Percentiles rank a stretch among this genome's conserved stretches.
phyloP scores from a whole-genome alignment of 306 rosid species.

The Hippophae gyantsensis region DNA sequence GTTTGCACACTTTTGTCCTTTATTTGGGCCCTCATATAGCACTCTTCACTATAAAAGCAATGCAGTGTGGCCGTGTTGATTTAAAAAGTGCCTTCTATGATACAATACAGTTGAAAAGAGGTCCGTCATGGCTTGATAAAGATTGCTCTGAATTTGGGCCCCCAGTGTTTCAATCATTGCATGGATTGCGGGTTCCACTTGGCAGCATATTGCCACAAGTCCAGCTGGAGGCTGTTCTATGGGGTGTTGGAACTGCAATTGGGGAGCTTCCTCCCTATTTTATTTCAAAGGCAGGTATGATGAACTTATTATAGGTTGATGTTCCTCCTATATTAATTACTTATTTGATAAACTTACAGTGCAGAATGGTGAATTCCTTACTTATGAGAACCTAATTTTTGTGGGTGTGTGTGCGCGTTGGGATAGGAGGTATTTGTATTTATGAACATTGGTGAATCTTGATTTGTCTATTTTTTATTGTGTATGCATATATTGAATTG shows the following conservation, averaged over 20 bases:
- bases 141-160: slow-evolving; percentile 83
- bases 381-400: no score
- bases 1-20: slow-evolving; percentile 95
- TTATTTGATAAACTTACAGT: not conserved
- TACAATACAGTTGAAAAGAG: slow-evolving; percentile 73
- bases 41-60: slow-evolving; percentile 77
- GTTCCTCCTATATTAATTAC: not conserved
- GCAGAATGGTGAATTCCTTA: not conserved
- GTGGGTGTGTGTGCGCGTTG: no score
- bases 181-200: slow-evolving; percentile 77
- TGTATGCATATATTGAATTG: no score
- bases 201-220: slow-evolving; percentile 76
- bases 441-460: no score
- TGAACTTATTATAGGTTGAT: slow-evolving; percentile 3
- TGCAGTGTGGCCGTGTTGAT: slow-evolving; percentile 97
- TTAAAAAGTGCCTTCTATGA: slow-evolving; percentile 87
- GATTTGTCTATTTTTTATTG: no score
- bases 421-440: no score
- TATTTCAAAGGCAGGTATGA: slow-evolving; percentile 93
- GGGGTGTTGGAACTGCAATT: slow-evolving; percentile 96
- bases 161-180: slow-evolving; percentile 44
- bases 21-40: slow-evolving; percentile 98
- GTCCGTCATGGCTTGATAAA: slow-evolving; percentile 94
- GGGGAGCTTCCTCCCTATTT: slow-evolving; percentile 99
- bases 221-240: slow-evolving; percentile 83